Percentiles rank a stretch among this genome's conserved stretches.
Evolutionary conservation across 192 early-diverging fungal genomes (phyloP).

Genomic region (Pilobolus umbonatus): DNA sequence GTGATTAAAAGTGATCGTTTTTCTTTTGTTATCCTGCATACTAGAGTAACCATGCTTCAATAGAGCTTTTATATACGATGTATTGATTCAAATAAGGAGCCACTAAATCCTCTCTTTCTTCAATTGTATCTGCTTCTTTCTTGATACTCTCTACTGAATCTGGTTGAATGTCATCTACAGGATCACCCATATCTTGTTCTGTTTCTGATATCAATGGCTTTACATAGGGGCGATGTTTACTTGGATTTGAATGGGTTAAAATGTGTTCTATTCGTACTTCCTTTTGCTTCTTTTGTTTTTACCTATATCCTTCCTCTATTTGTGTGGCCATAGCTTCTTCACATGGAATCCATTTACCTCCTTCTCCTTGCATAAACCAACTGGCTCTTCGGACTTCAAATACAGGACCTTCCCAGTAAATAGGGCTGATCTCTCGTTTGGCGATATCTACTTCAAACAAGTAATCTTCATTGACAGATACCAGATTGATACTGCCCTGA

Average conservation of each 20-base stretch:
- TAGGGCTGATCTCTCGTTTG: conserved; percentile 59
- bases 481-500: conserved; percentile 29
- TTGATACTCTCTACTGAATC: not conserved
- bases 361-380: conserved; percentile 72
- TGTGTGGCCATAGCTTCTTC: conserved; percentile 76
- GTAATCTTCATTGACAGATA: conserved; percentile 73
- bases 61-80: conserved; percentile 62
- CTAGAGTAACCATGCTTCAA: conserved; percentile 56
- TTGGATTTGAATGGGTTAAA: not conserved
- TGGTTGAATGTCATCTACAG: not conserved
- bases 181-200: not conserved
- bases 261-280: not conserved
- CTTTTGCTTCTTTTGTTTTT: not conserved
- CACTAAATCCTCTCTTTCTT: conserved; percentile 45
- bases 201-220: conserved; percentile 1
- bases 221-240: conserved; percentile 12
- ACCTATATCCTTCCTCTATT: conserved; percentile 76
- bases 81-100: conserved; percentile 75
- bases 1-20: not conserved
- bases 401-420: conserved; percentile 79
- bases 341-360: conserved; percentile 68
- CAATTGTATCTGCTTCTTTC: not conserved
- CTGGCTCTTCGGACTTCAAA: conserved; percentile 79
- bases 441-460: conserved; percentile 76
- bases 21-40: too few species aligned